Conservation (phyloP, 2,329 filamentous ascomycete genomes). For the Cladobotryum mycophilum region DNA sequence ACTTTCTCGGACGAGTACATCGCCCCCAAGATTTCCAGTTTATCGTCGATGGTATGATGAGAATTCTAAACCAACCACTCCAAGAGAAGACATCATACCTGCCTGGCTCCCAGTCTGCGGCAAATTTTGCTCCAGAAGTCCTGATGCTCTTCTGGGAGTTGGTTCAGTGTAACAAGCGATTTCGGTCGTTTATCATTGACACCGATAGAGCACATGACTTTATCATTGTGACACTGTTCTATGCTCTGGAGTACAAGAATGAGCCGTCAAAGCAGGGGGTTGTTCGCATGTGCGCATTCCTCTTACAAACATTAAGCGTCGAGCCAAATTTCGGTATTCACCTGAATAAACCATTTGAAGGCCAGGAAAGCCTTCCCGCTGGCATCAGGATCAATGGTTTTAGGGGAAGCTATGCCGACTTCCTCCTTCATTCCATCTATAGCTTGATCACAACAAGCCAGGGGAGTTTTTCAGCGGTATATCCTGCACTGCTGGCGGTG, state of each 20-base stretch:
- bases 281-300: constrained; percentile 95
- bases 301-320: constrained; percentile 89
- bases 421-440: constrained; percentile 90
- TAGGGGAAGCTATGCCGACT: constrained; percentile 86
- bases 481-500: constrained; percentile 83
- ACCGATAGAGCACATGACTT: constrained; percentile 92
- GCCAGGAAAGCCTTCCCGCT: constrained; percentile 77
- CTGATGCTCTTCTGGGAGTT: constrained; percentile 97
- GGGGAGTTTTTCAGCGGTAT: constrained; percentile 82
- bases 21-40: constrained; percentile 97
- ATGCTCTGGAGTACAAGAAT: constrained; percentile 81
- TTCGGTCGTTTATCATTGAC: constrained; percentile 93
- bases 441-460: constrained; percentile 86
- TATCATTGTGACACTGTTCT: constrained; percentile 82
- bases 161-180: constrained; percentile 94
- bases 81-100: constrained; percentile 85
- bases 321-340: constrained; percentile 86
- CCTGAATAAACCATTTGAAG: constrained; percentile 82
- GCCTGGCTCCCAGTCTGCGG: constrained; percentile 70
- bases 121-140: constrained; percentile 89
- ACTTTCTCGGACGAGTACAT: constrained; percentile 85
- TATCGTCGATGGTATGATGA: constrained; percentile 87
- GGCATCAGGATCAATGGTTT: constrained; percentile 80
- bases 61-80: constrained; percentile 86
- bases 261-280: constrained; percentile 86